Conservation (phyloP, 805 yeast genomes). For the Jamesozyma spencerorum region DNA sequence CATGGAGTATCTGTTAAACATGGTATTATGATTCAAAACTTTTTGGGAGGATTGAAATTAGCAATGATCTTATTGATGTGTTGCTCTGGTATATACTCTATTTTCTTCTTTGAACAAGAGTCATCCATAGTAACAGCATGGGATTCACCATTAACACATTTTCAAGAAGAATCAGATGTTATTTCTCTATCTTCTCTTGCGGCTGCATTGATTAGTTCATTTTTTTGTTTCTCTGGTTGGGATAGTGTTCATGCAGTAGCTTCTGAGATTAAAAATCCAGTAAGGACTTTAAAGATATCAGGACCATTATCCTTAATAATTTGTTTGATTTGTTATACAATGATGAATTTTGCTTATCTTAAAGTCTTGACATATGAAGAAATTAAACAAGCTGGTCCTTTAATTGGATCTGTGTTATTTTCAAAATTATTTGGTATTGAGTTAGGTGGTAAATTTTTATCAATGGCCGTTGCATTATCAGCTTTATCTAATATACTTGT, state of each 20-base stretch:
- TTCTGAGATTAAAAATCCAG: conserved; percentile 53
- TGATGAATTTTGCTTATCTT: conserved; percentile 49
- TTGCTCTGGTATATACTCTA: conserved; percentile 48
- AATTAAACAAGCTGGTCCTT: conserved; percentile 44
- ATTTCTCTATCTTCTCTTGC: conserved; percentile 41
- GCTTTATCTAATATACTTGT: conserved; percentile 57
- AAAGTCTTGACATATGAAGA: conserved; percentile 47
- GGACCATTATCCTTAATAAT: conserved; percentile 47
- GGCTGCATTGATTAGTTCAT: conserved; percentile 47
- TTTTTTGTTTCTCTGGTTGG: conserved; percentile 59
- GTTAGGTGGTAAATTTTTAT: conserved; percentile 45
- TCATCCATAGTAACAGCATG: conserved; percentile 1
- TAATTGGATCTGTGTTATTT: conserved; percentile 51
- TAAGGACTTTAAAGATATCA: conserved; percentile 47
- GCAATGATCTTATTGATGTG: conserved; percentile 45
- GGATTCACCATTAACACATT: conserved; percentile 11
- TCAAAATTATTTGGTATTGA: conserved; percentile 45
- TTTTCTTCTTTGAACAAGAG: conserved; percentile 29
- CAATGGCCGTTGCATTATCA: conserved; percentile 50
- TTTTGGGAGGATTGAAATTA: conserved; percentile 54
- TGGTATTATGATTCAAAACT: conserved; percentile 54
- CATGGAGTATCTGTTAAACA: conserved; percentile 52
- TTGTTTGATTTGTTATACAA: conserved; percentile 40
- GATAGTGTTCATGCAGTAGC: conserved; percentile 50
- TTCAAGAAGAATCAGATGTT: conserved; percentile 21